A percentile compares a stretch with the other conserved stretches of the same genome.
These are phyloP conservation scores for Cyclotella choctawhatcheeana DNA, from an alignment of 108 stramenopile species.

Conservation along the genomic window DNA sequence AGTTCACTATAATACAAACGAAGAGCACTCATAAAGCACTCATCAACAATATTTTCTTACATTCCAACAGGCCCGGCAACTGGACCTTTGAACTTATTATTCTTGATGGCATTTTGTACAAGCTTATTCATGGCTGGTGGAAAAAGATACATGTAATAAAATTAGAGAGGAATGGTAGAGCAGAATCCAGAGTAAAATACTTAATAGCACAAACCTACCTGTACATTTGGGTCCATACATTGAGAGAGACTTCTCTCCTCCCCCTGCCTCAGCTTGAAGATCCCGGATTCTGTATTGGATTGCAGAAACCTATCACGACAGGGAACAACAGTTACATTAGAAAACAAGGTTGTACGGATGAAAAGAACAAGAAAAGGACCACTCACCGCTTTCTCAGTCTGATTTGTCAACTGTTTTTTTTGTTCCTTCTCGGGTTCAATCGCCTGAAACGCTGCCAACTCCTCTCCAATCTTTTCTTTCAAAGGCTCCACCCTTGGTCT, in stretches of 20 bases:
- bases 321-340: neutral
- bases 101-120: slow-evolving; percentile 43
- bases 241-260: slow-evolving; percentile 55
- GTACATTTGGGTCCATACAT: slow-evolving; percentile 69
- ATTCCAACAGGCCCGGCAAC: slow-evolving; percentile 74
- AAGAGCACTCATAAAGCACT: too few relatives aligned
- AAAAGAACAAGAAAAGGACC: neutral
- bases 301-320: slow-evolving; percentile 34
- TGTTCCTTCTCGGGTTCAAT: slow-evolving; percentile 47
- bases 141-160: too few relatives aligned
- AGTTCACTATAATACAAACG: too few relatives aligned
- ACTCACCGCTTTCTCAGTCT: slow-evolving; percentile 21
- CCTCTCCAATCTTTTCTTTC: slow-evolving; percentile 41
- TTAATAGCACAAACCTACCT: too few relatives aligned
- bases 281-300: slow-evolving; percentile 51
- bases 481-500: slow-evolving; percentile 38
- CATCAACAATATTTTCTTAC: too few relatives aligned
- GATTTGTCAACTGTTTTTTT: slow-evolving; percentile 34
- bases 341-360: neutral
- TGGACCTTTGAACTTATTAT: slow-evolving; percentile 63
- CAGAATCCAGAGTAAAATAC: too few relatives aligned
- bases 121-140: slow-evolving; percentile 48
- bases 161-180: too few relatives aligned
- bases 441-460: slow-evolving; percentile 55
- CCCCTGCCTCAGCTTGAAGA: slow-evolving; percentile 56